Percentiles rank a stretch among this genome's conserved stretches.
phyloP scores from a whole-genome alignment of 2,329 filamentous ascomycete species.

The Diplocarpon mali region DNA sequence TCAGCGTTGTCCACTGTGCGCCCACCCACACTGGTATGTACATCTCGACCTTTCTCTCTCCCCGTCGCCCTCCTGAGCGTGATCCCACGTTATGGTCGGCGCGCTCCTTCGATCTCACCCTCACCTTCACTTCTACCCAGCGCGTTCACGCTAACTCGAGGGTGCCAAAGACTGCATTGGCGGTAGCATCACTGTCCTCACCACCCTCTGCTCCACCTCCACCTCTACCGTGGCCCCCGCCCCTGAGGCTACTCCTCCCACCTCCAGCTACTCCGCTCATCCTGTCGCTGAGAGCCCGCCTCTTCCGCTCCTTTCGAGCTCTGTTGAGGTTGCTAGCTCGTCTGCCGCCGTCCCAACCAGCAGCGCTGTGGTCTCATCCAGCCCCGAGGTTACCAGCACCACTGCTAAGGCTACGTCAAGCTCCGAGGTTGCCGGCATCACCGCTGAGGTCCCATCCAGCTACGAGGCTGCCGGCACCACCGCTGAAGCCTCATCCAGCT shows the following conservation, averaged over 20 bases:
- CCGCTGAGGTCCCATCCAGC: not conserved
- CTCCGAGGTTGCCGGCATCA: not conserved
- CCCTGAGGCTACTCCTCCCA: not conserved
- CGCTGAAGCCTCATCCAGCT: not conserved
- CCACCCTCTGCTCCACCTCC: conserved; percentile 5
- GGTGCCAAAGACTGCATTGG: conserved; percentile 2
- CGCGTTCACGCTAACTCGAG: not conserved
- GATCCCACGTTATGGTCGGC: too few relatives aligned
- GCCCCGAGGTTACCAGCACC: not conserved
- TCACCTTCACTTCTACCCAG: conserved; percentile 1
- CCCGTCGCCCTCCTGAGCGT: not conserved
- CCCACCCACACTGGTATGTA: conserved; percentile 1
- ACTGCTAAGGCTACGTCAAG: not conserved
- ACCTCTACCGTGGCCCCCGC: not conserved
- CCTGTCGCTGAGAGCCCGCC: conserved; percentile 1
- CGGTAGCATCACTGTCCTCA: conserved; percentile 2
- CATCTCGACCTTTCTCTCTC: not conserved
- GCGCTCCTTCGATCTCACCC: not conserved
- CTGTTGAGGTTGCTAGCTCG: conserved; percentile 3
- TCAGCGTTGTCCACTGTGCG: conserved; percentile 8
- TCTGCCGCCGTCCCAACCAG: not conserved
- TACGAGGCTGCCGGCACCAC: not conserved
- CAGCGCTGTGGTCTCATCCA: not conserved
- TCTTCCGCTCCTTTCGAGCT: not conserved
- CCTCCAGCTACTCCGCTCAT: not conserved